A percentile compares a stretch with the other conserved stretches of the same genome.
Evolutionary conservation across 352 stramenopile genomes (phyloP).

Genomic region (Globisporangium mamillatum): DNA sequence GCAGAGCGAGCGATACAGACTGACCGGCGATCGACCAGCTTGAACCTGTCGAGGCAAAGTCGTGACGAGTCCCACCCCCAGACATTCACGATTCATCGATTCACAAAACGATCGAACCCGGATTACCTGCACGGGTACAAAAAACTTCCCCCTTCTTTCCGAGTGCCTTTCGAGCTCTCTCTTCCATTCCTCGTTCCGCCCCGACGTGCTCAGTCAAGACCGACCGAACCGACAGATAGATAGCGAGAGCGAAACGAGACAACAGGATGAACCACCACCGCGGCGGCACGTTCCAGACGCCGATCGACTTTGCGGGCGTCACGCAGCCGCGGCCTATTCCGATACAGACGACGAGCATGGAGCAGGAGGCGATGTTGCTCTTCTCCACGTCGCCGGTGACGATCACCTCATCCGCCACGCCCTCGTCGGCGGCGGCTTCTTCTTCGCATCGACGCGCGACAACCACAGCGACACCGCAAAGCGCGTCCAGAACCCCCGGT

Average conservation of each 20-base stretch:
- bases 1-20: neutral
- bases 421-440: neutral
- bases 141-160: neutral
- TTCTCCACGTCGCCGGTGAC: slow-evolving; percentile 17
- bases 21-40: neutral
- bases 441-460: neutral
- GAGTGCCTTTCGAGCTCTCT: neutral
- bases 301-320: neutral
- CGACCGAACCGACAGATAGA: neutral
- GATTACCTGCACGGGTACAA: slow-evolving; percentile 5
- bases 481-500: neutral
- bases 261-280: neutral
- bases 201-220: slow-evolving; percentile 4
- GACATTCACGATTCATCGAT: slow-evolving; percentile 4
- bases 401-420: slow-evolving; percentile 3
- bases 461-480: neutral
- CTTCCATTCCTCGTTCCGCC: slow-evolving; percentile 14
- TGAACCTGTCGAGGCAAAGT: neutral
- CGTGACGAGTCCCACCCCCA: neutral
- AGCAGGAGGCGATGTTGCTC: slow-evolving; percentile 12
- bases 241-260: neutral
- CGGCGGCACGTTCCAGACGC: neutral
- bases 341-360: neutral
- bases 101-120: neutral
- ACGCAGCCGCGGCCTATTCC: slow-evolving; percentile 7